Percentiles rank a stretch among this genome's conserved stretches.
These are phyloP conservation scores for Flagelloscypha sp. DNA, from an alignment of 768 basidiomycete genomes.

Conservation along the genomic window DNA sequence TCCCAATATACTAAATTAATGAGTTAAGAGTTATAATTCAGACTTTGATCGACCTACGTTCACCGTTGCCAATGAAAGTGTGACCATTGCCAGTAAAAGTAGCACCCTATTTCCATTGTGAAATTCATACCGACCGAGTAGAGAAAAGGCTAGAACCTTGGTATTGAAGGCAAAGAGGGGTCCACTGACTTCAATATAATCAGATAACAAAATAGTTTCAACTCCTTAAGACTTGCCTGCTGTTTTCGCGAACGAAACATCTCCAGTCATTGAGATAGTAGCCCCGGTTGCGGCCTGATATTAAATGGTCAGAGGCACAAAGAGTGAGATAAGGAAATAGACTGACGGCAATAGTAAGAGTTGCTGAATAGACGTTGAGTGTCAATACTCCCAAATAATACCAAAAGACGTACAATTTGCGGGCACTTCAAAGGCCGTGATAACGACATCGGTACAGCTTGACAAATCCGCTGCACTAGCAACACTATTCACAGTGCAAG, in stretches of 20 bases:
- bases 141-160: too few relatives aligned
- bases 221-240: slow-evolving; percentile 1
- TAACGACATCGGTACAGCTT: slow-evolving; percentile 12
- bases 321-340: too few relatives aligned
- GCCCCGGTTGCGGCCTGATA: slow-evolving; percentile 25
- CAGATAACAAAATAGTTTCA: too few relatives aligned
- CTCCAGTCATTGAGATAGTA: slow-evolving; percentile 14
- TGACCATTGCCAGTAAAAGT: too few relatives aligned
- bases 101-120: too few relatives aligned
- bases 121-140: too few relatives aligned
- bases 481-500: slow-evolving; percentile 16
- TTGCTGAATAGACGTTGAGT: too few relatives aligned
- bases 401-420: slow-evolving; percentile 9
- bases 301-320: too few relatives aligned
- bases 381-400: too few relatives aligned
- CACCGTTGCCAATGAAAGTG: slow-evolving; percentile 35
- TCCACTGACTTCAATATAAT: slow-evolving; percentile 5
- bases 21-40: slow-evolving; percentile 11
- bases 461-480: slow-evolving; percentile 12
- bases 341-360: too few relatives aligned
- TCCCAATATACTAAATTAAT: slow-evolving; percentile 18
- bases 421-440: slow-evolving; percentile 13
- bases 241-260: slow-evolving; percentile 12
- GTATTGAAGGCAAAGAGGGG: slow-evolving; percentile 12
- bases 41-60: slow-evolving; percentile 29